Evolutionary conservation across 2,329 filamentous ascomycete genomes (phyloP), one percentile per base, ranked within the genome.

Genomic region (Periconia sp.): DNA sequence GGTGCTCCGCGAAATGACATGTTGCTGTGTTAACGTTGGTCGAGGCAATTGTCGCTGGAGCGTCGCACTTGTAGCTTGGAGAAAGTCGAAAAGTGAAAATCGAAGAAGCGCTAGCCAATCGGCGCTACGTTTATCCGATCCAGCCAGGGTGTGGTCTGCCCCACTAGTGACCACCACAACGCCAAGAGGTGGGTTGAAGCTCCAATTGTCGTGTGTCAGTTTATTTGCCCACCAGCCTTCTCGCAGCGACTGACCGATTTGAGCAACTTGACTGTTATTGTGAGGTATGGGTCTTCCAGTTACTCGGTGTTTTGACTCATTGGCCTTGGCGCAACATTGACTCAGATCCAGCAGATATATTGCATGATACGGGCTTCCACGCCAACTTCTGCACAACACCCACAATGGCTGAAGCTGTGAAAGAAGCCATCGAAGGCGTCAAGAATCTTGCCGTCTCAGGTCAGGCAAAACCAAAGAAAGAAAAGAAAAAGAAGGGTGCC

Each of bases 1-100:
- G 63, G 61, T 56, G 63, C 63, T 55, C 69, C 68, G 70, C 83
- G 80, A 71, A 84, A 87, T 68, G 84, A 83, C 85, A 86, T 86
- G 53, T 60, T 78, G 59, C 57, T 21, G 40, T 42, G 45, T 48
- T 48, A 51, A 40, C 21, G 34, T 49, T 54, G 29, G 48, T 49
- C 46, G 43, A 36, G 48, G 57, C 59, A 57, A 64, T 63, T 45
- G 62, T 52, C 50, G 54, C 50, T 53, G 47, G 42, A 47, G 53
- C 36, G 48, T 55, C 42, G 54, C 57, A 61, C 53, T 55, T 44
- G 53, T 52, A 43, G 50, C 41, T 30, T 45, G 42, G 52, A 45
- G 52, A 57, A 57, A 43, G 50, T 45, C 53, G 54, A 61, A 53
- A 56, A 50, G 44, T 48, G 55, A 59, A 59, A 58, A 57, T 59